phyloP scores from a whole-genome alignment of 148 eudicot species.

The Agrostemma githago region DNA sequence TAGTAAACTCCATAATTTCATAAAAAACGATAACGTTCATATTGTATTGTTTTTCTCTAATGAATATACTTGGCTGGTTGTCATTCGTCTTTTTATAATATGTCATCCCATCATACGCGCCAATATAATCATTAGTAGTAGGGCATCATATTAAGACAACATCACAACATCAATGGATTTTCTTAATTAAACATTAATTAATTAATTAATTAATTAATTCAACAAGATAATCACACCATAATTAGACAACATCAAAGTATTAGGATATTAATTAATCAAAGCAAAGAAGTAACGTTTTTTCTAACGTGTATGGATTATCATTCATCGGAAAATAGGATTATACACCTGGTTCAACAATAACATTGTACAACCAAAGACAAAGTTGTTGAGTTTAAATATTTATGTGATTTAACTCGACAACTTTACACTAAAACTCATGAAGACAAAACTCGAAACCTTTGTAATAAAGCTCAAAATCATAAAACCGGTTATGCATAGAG shows the following conservation, averaged over 20 bases:
- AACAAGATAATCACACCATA: background rate
- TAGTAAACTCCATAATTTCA: background rate
- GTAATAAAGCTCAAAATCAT: no score
- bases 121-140: conserved; percentile 19
- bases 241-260: background rate
- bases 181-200: background rate
- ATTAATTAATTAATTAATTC: background rate
- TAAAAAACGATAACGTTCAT: background rate
- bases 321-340: no score
- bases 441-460: no score
- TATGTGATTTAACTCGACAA: no score
- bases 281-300: no score
- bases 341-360: no score
- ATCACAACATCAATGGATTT: conserved; percentile 1
- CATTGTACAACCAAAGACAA: no score
- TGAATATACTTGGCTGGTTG: background rate
- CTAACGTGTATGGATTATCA: no score
- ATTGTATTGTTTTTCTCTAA: background rate
- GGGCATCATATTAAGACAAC: conserved; percentile 8
- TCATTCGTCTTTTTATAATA: background rate
- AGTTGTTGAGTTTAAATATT: no score
- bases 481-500: no score
- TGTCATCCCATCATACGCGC: conserved; percentile 1
- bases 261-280: no score
- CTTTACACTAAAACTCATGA: no score